Base-by-base conservation (phyloP, 768 basidiomycete genomes). In the Mycena vitilis region DNA sequence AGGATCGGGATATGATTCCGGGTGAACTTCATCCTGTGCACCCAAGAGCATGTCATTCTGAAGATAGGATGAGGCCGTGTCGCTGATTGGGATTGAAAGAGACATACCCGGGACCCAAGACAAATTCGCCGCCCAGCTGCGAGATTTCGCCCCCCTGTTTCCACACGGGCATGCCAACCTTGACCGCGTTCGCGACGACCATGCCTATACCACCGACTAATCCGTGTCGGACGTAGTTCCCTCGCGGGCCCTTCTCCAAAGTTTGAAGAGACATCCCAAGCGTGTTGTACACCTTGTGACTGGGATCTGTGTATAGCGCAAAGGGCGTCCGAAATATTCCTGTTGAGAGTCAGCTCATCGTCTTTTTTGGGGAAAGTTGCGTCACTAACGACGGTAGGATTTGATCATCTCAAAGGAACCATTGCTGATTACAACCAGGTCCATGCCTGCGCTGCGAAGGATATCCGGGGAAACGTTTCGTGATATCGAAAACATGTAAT, bases 111-210 rank as follows among this genome's bases (percentile, higher is more conserved):
- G 88, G 88, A 16, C 87, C 88, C 16, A 93, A 82, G 34, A 93
- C 81, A 71, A 93, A 92, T 78, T 93, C 92, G 44, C 92, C 92
- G 34, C 91, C 91, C 20, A 92, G 78, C 73, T 92, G 91, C 20
- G 85, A 76, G 62, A 85, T 75, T 66, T 90, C 85, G 0, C 89
- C 90, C n/a, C 84, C 85, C 52, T 81, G 79, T 73, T 85, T 85
- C 83, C 86, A 88, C 11, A 88, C 78, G 0, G 90, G 88, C 88
- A 91, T 91, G 34, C 85, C 83, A 16, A 84, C 84, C 60, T 83
- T 83, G n/a, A 89, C 74, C 4, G 87, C 86, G 69, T 86, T 87
- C 61, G 78, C 79, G 37, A 89, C 80, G 36, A 90, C 87, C 82
- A 85, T 85, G 13, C 85, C 83, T 23, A 89, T 86, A 4, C 88